Base-by-base conservation (phyloP, 192 early-diverging fungal species). In the Jimgerdemannia flammicorona region DNA sequence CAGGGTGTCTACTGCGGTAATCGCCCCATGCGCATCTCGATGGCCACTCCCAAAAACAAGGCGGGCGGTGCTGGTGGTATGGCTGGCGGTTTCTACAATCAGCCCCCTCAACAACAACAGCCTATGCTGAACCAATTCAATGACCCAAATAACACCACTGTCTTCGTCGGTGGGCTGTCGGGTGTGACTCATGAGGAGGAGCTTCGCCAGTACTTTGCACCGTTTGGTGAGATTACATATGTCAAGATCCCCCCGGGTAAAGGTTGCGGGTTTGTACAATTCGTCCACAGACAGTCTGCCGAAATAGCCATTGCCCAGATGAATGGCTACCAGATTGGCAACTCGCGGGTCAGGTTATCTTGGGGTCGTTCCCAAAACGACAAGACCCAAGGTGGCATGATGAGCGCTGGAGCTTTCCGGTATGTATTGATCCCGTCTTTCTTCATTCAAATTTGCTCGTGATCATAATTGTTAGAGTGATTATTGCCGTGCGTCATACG, bases 191-290 rank as follows among this genome's bases (percentile, higher is more conserved):
- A 87, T 40, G 96, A 98, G 77, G 93, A 96, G 67, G 96, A 98
- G 69, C 87, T 99, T 72, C 80, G 88, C 44, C 87, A 89, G 4
- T 88, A 90, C 75, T 99, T 99, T 82, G 82, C 88, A 14, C 87
- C 88, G 43, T 97, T 95, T 87, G 98, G 98, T 43, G 95, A 95
- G 44, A 96, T 99, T 67, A 88, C 88, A 0, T 94, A 97, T 84
- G 92, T 95, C 75, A 97, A 97, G 81, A 97, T 99, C 72, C 97
- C 98, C 44, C 89, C 91, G 17, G 95, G 95, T 69, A 96, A 96
- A 76, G 93, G 95, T 11, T 99, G 98, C 80, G 98, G 95, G 8
- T 99, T 99, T 86, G 96, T 99, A 43, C 93, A 95, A 69, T 99
- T 90, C 81, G 89, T 89, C 41, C 90, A 94, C 74, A 86, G 94